A percentile compares a stretch with the other conserved stretches of the same genome.
Evolutionary conservation across 2,329 filamentous ascomycete genomes (phyloP).

Genomic region (Sodiomyces alkalinus): DNA sequence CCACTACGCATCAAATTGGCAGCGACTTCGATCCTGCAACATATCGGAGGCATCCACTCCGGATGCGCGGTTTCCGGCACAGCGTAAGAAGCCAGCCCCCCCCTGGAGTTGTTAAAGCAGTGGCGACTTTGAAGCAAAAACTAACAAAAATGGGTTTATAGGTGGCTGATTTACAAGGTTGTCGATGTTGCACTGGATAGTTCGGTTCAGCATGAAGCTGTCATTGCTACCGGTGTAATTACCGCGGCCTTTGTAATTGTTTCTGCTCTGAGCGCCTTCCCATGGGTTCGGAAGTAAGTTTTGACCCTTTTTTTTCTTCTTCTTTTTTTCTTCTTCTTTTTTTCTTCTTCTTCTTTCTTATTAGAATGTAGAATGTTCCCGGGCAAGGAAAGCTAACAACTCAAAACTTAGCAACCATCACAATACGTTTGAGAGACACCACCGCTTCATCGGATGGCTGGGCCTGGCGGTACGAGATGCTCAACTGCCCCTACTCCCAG

Average conservation of each 20-base stretch:
- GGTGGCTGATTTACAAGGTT: constrained; percentile 23
- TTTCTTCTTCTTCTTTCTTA: constrained; percentile 5
- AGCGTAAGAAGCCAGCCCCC: constrained; percentile 13
- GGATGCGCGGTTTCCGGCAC: constrained; percentile 23
- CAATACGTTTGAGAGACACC: constrained; percentile 24
- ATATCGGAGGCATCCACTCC: constrained; percentile 25
- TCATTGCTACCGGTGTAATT: constrained; percentile 21
- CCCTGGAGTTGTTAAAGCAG: too few relatives aligned
- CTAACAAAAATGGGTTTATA: too few relatives aligned
- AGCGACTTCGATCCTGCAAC: constrained; percentile 21
- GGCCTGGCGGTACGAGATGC: constrained; percentile 17
- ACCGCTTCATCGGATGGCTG: constrained; percentile 26
- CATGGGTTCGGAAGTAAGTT: constrained; percentile 25
- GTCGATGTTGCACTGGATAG: constrained; percentile 19
- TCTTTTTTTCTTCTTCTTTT: constrained; percentile 1
- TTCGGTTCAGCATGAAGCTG: constrained; percentile 16
- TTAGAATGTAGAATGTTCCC: too few relatives aligned
- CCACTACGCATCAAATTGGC: constrained; percentile 18
- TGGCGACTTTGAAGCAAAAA: not conserved
- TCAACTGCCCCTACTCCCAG: not conserved
- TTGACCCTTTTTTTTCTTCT: not conserved
- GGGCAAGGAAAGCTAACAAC: not conserved
- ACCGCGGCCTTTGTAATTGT: constrained; percentile 21
- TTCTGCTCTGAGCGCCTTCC: constrained; percentile 22
- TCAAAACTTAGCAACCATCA: constrained; percentile 17